Evolutionary conservation across 176 grass and related monocot species (phyloP).

Genomic region (Carex scoparia): DNA sequence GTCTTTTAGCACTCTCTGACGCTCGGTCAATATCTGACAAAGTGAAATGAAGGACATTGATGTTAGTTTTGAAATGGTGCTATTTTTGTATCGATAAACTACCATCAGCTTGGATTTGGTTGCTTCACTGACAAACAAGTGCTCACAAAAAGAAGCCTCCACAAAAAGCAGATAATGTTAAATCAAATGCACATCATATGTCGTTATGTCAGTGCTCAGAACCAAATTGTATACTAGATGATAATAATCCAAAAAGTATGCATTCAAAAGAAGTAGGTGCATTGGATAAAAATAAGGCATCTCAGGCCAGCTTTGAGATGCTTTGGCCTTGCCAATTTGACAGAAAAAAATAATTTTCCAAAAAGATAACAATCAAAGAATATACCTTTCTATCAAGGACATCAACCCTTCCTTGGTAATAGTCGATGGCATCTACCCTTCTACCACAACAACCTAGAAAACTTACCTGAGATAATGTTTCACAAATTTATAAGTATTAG

Average conservation of each 20-base stretch:
- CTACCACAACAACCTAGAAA: conserved; percentile 35
- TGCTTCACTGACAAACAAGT: background rate
- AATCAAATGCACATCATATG: background rate
- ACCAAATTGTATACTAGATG: background rate
- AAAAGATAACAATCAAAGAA: background rate
- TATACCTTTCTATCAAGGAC: conserved; percentile 39
- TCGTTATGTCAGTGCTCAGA: background rate
- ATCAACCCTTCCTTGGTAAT: conserved; percentile 34
- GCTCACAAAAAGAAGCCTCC: background rate
- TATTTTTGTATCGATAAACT: background rate
- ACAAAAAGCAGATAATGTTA: background rate
- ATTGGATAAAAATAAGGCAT: background rate
- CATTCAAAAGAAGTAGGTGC: background rate
- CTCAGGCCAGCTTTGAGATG: background rate
- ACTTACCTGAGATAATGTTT: background rate
- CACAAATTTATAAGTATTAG: background rate
- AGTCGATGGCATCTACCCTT: conserved; percentile 40
- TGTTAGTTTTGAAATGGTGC: background rate
- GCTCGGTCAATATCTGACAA: conserved; percentile 70
- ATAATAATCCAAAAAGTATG: background rate
- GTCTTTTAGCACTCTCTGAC: conserved; percentile 71
- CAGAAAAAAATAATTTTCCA: conserved; percentile 10
- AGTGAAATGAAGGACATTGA: background rate
- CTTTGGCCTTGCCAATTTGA: background rate
- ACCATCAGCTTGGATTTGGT: background rate